Base-by-base conservation (phyloP, 2,329 filamentous ascomycete genomes). In the Cordyceps cateniannulata region DNA sequence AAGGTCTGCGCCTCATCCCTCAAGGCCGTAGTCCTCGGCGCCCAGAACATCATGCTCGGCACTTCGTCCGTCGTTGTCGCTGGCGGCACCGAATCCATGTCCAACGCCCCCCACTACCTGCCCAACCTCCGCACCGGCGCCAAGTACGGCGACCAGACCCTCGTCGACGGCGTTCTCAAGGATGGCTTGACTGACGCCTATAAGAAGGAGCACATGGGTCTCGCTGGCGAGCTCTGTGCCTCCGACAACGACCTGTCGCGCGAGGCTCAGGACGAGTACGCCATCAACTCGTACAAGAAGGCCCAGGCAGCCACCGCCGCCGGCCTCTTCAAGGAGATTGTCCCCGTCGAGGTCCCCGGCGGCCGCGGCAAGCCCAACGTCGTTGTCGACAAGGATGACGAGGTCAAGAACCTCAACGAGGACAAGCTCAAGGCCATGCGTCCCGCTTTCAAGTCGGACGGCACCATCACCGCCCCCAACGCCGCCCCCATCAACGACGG, bases 61-160 rank as follows among this genome's bases (percentile, higher is more conserved):
- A 96, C 91, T 73, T 93, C 93, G 66, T 88, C 91, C 68, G 88
- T 97, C 66, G 87, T 99, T 66, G 91, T 99, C 63, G 95, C 93
- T 66, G 95, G 93, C 72, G 95, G 95, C 69, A 87, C 93, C 67
- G 95, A 99, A 81, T 96, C 92, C 81, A 99, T 99, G 95, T 96
- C 93, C 72, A 98, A 98, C 80, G 83, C 89, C 59, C 95, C 95
- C 56, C 93, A 99, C 81, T 99, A 99, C 81, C 88, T 97, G 58
- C 90, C 92, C 66, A 90, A 81, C 75, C 82, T 96, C 69, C 90
- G 95, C 75, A 88, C 78, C 66, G 95, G 95, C 67, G 87, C 89
- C 76, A 98, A 98, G 80, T 99, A 96, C 76, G 95, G 95, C 69
- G 86, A 98, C 78, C 89, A 93, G 79, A 86, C 82, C 58, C 82